Evolutionary conservation across 495 filamentous ascomycete genomes (phyloP).

Genomic region (Lasiosphaeriaceae sp.): DNA sequence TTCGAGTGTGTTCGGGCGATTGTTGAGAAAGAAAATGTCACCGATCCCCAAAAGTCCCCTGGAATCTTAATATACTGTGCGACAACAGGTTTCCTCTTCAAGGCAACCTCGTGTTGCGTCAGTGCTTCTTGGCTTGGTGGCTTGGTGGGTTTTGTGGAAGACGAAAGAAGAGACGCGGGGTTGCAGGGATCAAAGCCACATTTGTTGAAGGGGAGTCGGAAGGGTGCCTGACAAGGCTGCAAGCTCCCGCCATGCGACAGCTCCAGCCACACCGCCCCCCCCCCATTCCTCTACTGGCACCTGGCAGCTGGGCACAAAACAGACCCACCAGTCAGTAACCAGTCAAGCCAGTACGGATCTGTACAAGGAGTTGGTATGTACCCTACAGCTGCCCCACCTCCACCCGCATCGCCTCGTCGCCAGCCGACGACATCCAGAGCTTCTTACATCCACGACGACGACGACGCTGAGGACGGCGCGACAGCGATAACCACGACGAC

Average conservation of each 20-base stretch:
- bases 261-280: neutral
- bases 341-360: too few species aligned
- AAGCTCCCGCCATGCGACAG: neutral
- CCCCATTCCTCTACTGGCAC: neutral
- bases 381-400: neutral
- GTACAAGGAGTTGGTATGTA: neutral
- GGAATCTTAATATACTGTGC: neutral
- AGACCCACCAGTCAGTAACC: neutral
- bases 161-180: conserved; percentile 20
- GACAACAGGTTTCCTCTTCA: neutral
- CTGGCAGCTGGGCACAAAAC: neutral
- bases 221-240: neutral
- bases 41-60: neutral
- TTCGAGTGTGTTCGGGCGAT: neutral
- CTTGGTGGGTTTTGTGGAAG: conserved; percentile 20
- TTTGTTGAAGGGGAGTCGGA: neutral
- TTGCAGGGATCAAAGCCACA: conserved; percentile 5
- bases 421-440: neutral
- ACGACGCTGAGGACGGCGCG: neutral
- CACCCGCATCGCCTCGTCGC: neutral
- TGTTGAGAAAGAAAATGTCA: neutral
- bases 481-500: neutral
- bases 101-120: conserved; percentile 16
- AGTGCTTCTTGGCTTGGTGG: neutral
- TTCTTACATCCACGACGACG: too few species aligned